Conservation (phyloP, 108 stramenopile species). For the Skeletonema menzelii region DNA sequence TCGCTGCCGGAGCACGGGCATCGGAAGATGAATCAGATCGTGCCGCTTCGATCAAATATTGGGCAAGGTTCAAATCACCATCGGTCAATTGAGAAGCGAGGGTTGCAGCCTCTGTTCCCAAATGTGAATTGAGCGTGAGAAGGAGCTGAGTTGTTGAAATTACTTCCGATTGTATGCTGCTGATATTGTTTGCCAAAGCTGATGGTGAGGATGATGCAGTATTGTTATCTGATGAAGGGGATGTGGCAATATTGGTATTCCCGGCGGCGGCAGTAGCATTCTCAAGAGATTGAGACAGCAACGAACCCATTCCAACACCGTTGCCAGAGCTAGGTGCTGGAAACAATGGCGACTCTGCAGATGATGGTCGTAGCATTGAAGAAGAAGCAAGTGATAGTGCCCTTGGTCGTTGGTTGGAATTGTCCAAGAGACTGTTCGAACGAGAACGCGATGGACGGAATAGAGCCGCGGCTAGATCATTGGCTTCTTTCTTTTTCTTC, state of each 20-base stretch:
- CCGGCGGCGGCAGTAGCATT: background rate
- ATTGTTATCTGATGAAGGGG: background rate
- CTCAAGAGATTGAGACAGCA: constrained; percentile 1
- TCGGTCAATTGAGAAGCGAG: constrained; percentile 60
- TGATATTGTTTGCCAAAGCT: background rate
- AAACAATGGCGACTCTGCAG: background rate
- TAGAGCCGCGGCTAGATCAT: constrained; percentile 34
- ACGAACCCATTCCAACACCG: background rate
- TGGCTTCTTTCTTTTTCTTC: constrained; percentile 36
- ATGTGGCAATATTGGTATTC: background rate
- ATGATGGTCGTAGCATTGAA: constrained; percentile 3
- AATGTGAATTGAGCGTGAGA: constrained; percentile 60
- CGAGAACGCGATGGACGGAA: constrained; percentile 22
- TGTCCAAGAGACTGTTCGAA: constrained; percentile 25
- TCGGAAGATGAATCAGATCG: constrained; percentile 52
- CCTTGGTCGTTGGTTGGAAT: constrained; percentile 11
- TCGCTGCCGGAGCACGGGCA: background rate
- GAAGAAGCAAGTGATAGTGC: constrained; percentile 12
- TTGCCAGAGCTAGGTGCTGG: background rate
- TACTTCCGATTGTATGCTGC: constrained; percentile 7
- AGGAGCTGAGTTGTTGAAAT: constrained; percentile 68
- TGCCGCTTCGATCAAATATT: constrained; percentile 70
- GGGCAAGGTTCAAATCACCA: constrained; percentile 72
- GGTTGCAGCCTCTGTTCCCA: constrained; percentile 58
- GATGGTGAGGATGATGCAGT: constrained; percentile 5